Evolutionary conservation across 1,139 yeast species (phyloP).

Genomic region (Suhomyces chickasaworum): DNA sequence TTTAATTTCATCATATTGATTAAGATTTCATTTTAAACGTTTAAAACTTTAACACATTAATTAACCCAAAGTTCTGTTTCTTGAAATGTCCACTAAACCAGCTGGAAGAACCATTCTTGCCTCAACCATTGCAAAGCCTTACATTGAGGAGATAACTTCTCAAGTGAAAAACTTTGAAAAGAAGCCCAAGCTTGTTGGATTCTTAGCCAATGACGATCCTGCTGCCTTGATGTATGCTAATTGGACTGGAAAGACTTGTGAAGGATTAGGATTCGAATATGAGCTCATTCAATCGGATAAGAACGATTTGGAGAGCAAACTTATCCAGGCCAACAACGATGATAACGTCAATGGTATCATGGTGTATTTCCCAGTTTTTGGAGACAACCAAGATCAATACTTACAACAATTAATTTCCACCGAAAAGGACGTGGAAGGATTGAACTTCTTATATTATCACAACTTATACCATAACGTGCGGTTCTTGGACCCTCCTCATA

Average conservation of each 20-base stretch:
- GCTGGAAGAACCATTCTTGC: conserved; percentile 86
- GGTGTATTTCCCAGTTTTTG: conserved; percentile 98
- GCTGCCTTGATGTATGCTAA: conserved; percentile 94
- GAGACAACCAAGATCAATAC: conserved; percentile 92
- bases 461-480: conserved; percentile 93
- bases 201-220: conserved; percentile 89
- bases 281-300: conserved; percentile 73
- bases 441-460: conserved; percentile 86
- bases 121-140: conserved; percentile 81
- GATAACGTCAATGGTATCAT: conserved; percentile 83
- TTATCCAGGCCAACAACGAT: conserved; percentile 80
- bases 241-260: conserved; percentile 93
- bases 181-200: conserved; percentile 81
- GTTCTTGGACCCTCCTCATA: conserved; percentile 66
- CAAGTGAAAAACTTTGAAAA: conserved; percentile 55
- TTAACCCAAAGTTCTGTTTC: too few species aligned
- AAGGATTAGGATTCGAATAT: conserved; percentile 80
- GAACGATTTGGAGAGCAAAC: conserved; percentile 81
- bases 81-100: conserved; percentile 33
- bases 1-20: too few species aligned
- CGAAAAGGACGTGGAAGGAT: conserved; percentile 94
- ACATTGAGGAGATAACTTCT: conserved; percentile 65
- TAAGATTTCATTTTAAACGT: too few species aligned
- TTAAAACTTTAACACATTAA: too few species aligned
- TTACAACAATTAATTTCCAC: conserved; percentile 85